Evolutionary conservation across 2,329 filamentous ascomycete genomes (phyloP).

Genomic region (Dryadomyces sulphureus): DNA sequence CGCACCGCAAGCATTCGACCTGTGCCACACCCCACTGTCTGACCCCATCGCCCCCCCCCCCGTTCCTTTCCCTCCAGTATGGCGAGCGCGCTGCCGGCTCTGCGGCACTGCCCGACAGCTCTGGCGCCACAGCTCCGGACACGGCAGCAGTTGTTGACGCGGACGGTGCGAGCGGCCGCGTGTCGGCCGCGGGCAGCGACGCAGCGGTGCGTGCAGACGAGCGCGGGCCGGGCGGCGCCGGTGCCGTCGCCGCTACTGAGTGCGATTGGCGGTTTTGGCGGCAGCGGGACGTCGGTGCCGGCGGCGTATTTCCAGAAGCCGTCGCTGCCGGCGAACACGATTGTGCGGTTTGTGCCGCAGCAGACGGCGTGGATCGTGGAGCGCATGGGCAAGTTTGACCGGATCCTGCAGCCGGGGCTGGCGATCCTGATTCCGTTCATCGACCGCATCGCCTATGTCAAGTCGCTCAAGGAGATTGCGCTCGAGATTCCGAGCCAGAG

Average conservation of each 20-base stretch:
- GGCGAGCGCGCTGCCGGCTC: background rate
- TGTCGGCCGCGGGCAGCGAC: conserved; percentile 8
- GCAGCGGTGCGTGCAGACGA: conserved; percentile 9
- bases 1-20: no score
- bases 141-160: no score
- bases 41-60: background rate
- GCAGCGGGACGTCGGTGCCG: conserved; percentile 21
- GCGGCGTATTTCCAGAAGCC: conserved; percentile 69
- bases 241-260: background rate
- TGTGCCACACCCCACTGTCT: background rate
- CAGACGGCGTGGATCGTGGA: conserved; percentile 99
- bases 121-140: background rate
- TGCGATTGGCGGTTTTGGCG: conserved; percentile 14
- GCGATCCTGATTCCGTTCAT: conserved; percentile 80
- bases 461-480: conserved; percentile 88
- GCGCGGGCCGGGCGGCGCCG: no score
- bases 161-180: background rate
- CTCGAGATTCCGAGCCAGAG: conserved; percentile 96
- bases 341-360: conserved; percentile 95
- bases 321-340: conserved; percentile 76
- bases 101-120: background rate
- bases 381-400: conserved; percentile 95
- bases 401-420: conserved; percentile 82
- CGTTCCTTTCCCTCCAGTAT: background rate
- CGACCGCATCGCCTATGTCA: conserved; percentile 95